A percentile compares a stretch with the other conserved stretches of the same genome.
Conservation (phyloP, 768 basidiomycete species). For the Boletus patriciae region DNA sequence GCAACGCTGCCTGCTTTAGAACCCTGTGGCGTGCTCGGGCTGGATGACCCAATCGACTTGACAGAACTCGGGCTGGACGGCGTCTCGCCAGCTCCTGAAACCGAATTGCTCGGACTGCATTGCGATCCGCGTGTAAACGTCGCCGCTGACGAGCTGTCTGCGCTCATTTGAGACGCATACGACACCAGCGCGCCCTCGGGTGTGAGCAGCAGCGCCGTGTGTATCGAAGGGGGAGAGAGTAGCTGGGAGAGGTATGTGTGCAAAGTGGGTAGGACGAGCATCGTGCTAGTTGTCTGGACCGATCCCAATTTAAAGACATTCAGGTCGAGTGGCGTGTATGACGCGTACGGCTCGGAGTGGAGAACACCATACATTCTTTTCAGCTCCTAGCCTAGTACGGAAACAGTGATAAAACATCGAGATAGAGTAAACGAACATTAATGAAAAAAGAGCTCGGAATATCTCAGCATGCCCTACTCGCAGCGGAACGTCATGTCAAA, state of each 20-base stretch:
- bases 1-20: constrained; percentile 14
- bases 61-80: constrained; percentile 15
- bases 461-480: constrained; percentile 9
- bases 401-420: constrained; percentile 16
- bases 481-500: constrained; percentile 10
- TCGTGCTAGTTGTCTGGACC: constrained; percentile 26
- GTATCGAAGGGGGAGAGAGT: constrained; percentile 57
- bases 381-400: constrained; percentile 10
- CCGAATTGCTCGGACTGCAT: constrained; percentile 7
- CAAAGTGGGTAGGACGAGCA: constrained; percentile 70
- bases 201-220: constrained; percentile 71
- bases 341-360: neutral
- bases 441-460: constrained; percentile 1
- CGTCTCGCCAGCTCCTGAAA: neutral
- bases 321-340: constrained; percentile 2
- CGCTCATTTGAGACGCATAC: constrained; percentile 51
- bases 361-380: constrained; percentile 30
- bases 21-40: constrained; percentile 6
- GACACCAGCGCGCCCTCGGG: constrained; percentile 75
- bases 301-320: neutral
- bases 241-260: constrained; percentile 65
- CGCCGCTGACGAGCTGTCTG: constrained; percentile 1
- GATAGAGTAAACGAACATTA: constrained; percentile 1
- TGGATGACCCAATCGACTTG: constrained; percentile 11
- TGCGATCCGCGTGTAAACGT: constrained; percentile 4